Base-by-base conservation (phyloP, 2,329 filamentous ascomycete genomes). In the Claviceps lovelessii region DNA sequence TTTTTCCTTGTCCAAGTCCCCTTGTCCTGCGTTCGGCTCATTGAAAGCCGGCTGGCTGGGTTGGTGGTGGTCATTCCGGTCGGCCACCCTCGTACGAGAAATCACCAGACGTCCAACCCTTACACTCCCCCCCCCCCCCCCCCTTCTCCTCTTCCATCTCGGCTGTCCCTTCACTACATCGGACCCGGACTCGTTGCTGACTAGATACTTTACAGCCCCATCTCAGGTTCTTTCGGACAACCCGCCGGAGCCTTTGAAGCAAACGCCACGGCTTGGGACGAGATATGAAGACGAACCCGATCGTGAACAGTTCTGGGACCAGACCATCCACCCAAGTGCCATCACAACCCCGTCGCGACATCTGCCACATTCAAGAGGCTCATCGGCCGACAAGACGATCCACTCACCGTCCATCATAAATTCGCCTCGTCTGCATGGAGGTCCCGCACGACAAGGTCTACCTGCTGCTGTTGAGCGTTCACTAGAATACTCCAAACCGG, bases 181-280 rank as follows among this genome's bases (percentile, higher is more conserved):
- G 33, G 28, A 31, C 13, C 33, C 45, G 15, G 47, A 48, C 28
- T 42, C 39, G 61, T 55, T 7, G 28, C 53, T 55, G 54, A 54
- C 53, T 42, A 47, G 17, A 17, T 41, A 11, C 11, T 11, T 28
- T 50, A 17, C 63, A 81, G 78, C 77, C 73, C 76, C 76, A 73
- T 79, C 78, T 68, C 77, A 80, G 73, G 73, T 76, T 71, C 70
- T 76, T 72, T 74, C 76, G 67, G 78, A 81, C 65, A 75, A 77
- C 64, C 66, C 71, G 61, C 71, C 74, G 65, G 76, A 80, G 63
- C 69, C 73, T 60, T 63, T 72, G 62, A 79, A 77, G 66, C 77
- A 77, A 63, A 72, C 76, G 56, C 68, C 75, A 54, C 73, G 76
- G 61, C 66, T 75, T 60, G 70, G 74, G 58, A 71, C 74, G 55